Evolutionary conservation across 164 flowering plant species (phyloP).

Genomic region (Malania oleifera): DNA sequence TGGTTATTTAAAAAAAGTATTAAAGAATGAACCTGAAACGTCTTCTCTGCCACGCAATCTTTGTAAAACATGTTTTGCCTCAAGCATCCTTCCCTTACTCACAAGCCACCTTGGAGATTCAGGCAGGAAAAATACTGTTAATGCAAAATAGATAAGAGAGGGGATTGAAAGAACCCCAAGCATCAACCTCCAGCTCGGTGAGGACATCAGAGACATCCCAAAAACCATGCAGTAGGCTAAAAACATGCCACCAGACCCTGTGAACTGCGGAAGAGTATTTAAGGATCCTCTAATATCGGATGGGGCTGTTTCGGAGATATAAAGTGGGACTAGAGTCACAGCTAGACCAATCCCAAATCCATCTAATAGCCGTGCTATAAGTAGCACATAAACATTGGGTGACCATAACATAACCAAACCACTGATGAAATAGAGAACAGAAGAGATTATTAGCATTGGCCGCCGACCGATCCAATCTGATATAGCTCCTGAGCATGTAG

Average conservation of each 20-base stretch:
- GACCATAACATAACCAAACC: conserved; percentile 92
- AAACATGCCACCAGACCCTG: conserved; percentile 87
- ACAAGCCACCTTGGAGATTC: conserved; percentile 99
- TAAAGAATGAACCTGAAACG: conserved; percentile 60
- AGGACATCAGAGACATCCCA: conserved; percentile 65
- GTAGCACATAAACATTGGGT: conserved; percentile 83
- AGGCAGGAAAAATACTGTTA: conserved; percentile 74
- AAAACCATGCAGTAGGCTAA: conserved; percentile 87
- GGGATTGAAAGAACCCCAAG: conserved; percentile 87
- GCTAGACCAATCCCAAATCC: conserved; percentile 92
- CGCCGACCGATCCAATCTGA: conserved; percentile 86
- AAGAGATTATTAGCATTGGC: conserved; percentile 81
- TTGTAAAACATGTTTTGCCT: conserved; percentile 85
- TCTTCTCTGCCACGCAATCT: conserved; percentile 82
- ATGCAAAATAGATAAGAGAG: conserved; percentile 56
- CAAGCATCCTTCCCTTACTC: conserved; percentile 83
- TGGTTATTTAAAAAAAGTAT: not conserved
- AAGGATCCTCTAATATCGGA: conserved; percentile 76
- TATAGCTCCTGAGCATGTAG: conserved; percentile 77
- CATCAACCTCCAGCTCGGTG: conserved; percentile 88
- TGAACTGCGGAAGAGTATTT: conserved; percentile 91
- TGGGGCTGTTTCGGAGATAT: conserved; percentile 95
- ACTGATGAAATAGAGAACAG: conserved; percentile 69
- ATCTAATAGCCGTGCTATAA: conserved; percentile 72
- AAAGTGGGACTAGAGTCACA: conserved; percentile 80